These are phyloP conservation scores for Podila epicladia DNA, from an alignment of 192 early-diverging fungal species.

Conservation along the genomic window DNA sequence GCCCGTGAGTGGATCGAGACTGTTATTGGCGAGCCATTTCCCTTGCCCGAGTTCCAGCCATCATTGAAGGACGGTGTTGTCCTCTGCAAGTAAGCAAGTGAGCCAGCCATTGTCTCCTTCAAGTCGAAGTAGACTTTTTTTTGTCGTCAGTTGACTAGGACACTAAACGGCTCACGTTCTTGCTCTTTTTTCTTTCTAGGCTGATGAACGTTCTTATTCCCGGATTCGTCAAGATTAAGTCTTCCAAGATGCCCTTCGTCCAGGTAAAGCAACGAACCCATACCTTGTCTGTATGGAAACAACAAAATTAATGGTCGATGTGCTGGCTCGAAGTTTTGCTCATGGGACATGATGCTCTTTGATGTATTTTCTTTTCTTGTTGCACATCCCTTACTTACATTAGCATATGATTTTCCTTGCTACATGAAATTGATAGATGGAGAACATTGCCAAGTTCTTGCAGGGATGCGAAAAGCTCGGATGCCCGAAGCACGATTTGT, in stretches of 20 bases:
- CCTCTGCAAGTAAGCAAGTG: constrained; percentile 71
- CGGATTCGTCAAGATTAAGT: constrained; percentile 64
- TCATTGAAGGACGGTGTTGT: constrained; percentile 80
- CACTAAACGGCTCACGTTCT: background rate
- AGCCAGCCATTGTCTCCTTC: background rate
- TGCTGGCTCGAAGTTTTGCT: background rate
- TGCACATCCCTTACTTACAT: background rate
- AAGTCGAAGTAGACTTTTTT: background rate
- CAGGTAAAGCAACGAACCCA: constrained; percentile 48
- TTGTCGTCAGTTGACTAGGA: background rate
- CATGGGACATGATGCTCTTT: too few relatives aligned
- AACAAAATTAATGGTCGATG: too few relatives aligned
- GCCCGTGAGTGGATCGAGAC: constrained; percentile 79
- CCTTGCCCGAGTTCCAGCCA: constrained; percentile 66
- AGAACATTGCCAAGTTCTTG: constrained; percentile 84
- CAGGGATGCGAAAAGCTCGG: constrained; percentile 67
- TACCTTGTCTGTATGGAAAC: background rate
- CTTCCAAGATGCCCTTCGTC: constrained; percentile 79
- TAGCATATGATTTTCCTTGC: background rate
- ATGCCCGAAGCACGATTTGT: constrained; percentile 75
- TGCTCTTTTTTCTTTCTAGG: constrained; percentile 32
- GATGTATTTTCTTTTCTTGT: background rate
- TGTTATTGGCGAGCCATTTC: constrained; percentile 64
- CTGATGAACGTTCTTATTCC: constrained; percentile 65
- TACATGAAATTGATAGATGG: constrained; percentile 64